These are phyloP conservation scores for Cenchrus fungigraminus DNA, from an alignment of 176 grass and related monocot species.

Conservation along the genomic window DNA sequence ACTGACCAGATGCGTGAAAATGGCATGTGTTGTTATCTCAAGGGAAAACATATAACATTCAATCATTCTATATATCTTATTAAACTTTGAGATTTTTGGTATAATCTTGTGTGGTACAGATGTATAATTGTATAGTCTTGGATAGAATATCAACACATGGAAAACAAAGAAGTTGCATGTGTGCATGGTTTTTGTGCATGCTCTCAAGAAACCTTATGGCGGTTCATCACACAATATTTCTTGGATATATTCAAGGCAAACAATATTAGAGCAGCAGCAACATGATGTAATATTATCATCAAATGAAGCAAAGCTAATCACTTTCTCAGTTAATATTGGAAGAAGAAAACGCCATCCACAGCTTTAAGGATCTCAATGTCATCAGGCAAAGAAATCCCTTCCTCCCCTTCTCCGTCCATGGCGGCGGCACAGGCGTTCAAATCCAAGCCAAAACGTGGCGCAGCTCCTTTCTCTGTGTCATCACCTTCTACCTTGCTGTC, in stretches of 20 bases:
- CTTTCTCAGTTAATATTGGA: slow-evolving; percentile 26
- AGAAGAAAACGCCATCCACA: slow-evolving; percentile 56
- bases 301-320: slow-evolving; percentile 18
- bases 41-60: neutral
- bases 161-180: neutral
- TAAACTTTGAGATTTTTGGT: neutral
- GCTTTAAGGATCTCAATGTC: slow-evolving; percentile 37
- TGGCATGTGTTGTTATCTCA: too few relatives aligned
- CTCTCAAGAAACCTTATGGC: neutral
- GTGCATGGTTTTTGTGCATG: neutral
- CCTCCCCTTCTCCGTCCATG: slow-evolving; percentile 16
- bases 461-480: neutral
- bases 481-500: slow-evolving; percentile 31
- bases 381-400: neutral
- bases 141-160: neutral
- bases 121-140: neutral
- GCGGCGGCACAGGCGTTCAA: slow-evolving; percentile 31
- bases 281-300: neutral
- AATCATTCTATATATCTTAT: neutral
- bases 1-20: neutral
- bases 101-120: neutral
- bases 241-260: neutral
- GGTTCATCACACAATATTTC: neutral
- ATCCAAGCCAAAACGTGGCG: slow-evolving; percentile 54
- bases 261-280: neutral